Conservation (phyloP, 2,329 filamentous ascomycete genomes). For the Clonostachys solani region DNA sequence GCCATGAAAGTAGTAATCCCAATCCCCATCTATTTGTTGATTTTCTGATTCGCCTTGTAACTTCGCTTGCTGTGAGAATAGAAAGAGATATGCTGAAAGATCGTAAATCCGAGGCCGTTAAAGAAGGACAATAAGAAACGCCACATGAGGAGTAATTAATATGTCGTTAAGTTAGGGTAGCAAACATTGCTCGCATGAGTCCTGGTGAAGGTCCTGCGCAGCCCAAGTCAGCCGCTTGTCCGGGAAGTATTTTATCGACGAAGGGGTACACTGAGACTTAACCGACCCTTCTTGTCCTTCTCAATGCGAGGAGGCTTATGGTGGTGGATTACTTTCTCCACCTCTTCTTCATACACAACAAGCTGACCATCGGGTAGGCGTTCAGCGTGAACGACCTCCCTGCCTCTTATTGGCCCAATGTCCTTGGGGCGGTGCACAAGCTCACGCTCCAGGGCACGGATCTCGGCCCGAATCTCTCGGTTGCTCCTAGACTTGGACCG, state of each 20-base stretch:
- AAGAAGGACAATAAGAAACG: too few relatives aligned
- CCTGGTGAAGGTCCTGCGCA: conserved; percentile 56
- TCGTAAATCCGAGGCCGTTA: too few relatives aligned
- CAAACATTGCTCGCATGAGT: conserved; percentile 66
- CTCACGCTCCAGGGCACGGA: conserved; percentile 60
- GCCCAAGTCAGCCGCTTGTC: conserved; percentile 22
- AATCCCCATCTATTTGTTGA: too few relatives aligned
- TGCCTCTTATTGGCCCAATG: conserved; percentile 24
- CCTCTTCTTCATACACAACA: conserved; percentile 10
- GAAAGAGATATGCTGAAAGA: too few relatives aligned
- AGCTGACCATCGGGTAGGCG: conserved; percentile 47
- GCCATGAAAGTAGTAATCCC: too few relatives aligned
- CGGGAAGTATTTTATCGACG: conserved; percentile 41
- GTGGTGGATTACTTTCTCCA: conserved; percentile 50
- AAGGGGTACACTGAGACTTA: conserved; percentile 77
- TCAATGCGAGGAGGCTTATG: conserved; percentile 65
- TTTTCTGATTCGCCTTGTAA: too few relatives aligned
- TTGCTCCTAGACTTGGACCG: conserved; percentile 32
- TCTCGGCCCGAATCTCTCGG: conserved; percentile 69
- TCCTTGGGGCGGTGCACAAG: conserved; percentile 27
- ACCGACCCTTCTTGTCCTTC: conserved; percentile 94
- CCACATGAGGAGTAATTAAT: too few relatives aligned
- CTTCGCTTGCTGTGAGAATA: too few relatives aligned
- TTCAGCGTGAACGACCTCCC: conserved; percentile 52
- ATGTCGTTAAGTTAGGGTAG: conserved; percentile 55